These are phyloP conservation scores for Vigna nakashimae DNA, from an alignment of 306 rosid species.

Conservation along the genomic window DNA sequence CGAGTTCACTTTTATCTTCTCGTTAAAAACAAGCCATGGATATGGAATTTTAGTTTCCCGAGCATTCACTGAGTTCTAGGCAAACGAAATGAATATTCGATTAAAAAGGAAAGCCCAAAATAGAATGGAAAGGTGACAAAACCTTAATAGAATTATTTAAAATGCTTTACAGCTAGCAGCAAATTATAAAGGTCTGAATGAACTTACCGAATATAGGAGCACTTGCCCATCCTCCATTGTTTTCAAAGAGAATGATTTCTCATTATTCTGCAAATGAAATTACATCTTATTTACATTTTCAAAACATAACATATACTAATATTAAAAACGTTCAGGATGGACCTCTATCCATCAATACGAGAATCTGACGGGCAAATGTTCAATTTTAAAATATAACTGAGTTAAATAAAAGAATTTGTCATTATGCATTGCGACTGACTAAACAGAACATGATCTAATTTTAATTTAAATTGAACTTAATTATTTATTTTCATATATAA, in stretches of 20 bases:
- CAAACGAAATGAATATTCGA: conserved; percentile 43
- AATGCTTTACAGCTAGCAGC: conserved; percentile 33
- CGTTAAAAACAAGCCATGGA: conserved; percentile 97
- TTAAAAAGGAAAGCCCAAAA: conserved; percentile 38
- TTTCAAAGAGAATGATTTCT: conserved; percentile 86
- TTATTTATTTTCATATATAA: conserved; percentile 20
- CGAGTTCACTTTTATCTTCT: conserved; percentile 96
- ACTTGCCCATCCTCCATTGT: conserved; percentile 99
- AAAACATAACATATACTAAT: conserved; percentile 23
- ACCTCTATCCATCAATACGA: background rate
- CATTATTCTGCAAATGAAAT: conserved; percentile 75
- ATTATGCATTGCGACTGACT: background rate
- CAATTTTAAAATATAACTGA: background rate
- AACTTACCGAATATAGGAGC: conserved; percentile 79
- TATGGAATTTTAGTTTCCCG: conserved; percentile 88
- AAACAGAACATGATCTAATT: background rate
- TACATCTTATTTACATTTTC: conserved; percentile 21
- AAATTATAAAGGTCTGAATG: conserved; percentile 33
- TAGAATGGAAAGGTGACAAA: conserved; percentile 28
- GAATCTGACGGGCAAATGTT: conserved; percentile 23
- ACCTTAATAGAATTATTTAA: background rate
- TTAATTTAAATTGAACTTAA: background rate
- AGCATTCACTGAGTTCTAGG: conserved; percentile 91
- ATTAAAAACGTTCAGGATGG: conserved; percentile 8
- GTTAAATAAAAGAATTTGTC: background rate